These are phyloP conservation scores for Mucor sp. DNA, from an alignment of 371 early-diverging fungal genomes.

Conservation along the genomic window DNA sequence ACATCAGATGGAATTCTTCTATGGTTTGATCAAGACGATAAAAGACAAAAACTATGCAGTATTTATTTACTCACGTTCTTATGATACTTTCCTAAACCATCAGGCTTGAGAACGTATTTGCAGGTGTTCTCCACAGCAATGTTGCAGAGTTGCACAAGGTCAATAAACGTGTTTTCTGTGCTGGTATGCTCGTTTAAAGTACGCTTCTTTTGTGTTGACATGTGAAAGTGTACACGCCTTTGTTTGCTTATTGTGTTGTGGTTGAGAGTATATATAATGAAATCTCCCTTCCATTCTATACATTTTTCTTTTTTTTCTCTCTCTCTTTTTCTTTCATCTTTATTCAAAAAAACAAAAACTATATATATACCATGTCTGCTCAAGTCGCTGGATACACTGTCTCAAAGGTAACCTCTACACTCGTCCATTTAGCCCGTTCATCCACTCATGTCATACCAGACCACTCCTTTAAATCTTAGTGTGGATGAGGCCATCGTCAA, in stretches of 20 bases:
- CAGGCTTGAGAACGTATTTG: neutral
- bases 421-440: neutral
- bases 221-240: slow-evolving; percentile 4
- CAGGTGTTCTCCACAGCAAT: neutral
- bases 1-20: neutral
- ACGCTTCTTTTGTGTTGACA: neutral
- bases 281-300: neutral
- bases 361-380: slow-evolving; percentile 8
- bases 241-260: neutral
- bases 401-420: slow-evolving; percentile 8
- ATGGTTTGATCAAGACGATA: neutral
- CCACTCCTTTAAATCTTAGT: slow-evolving; percentile 29
- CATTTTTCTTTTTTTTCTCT: neutral
- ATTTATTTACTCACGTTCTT: slow-evolving; percentile 1
- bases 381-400: slow-evolving; percentile 32
- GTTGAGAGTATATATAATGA: too few species aligned
- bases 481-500: slow-evolving; percentile 35
- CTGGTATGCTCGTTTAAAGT: neutral
- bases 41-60: neutral
- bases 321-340: neutral
- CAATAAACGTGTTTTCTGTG: neutral
- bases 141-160: neutral
- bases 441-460: slow-evolving; percentile 8
- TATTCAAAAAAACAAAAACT: neutral
- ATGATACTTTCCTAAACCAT: slow-evolving; percentile 1